Percentiles rank a stretch among this genome's conserved stretches.
Evolutionary conservation across 257 asterid genomes (phyloP).

Genomic region (Osmanthus fragrans): DNA sequence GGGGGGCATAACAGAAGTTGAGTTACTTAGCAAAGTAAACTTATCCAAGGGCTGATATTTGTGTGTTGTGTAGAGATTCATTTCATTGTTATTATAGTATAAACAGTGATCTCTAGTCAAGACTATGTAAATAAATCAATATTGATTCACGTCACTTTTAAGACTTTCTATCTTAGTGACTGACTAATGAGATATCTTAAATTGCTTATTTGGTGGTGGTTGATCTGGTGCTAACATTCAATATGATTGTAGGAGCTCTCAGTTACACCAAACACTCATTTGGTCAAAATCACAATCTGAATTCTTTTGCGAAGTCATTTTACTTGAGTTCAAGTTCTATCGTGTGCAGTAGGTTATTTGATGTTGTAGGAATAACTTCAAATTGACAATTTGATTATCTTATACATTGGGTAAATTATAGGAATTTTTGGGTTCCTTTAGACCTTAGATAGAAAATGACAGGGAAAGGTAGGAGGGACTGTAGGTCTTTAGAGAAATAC

Average conservation of each 20-base stretch:
- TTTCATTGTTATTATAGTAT: not conserved
- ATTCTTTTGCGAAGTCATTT: constrained; percentile 6
- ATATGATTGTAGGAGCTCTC: not conserved
- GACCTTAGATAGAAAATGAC: not conserved
- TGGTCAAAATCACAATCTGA: not conserved
- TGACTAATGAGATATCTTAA: not conserved
- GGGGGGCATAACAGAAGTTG: too few relatives aligned
- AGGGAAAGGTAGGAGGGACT: not conserved
- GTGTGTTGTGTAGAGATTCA: not conserved
- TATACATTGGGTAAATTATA: constrained; percentile 2
- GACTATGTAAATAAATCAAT: not conserved
- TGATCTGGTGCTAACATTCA: not conserved
- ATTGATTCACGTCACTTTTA: constrained; percentile 4
- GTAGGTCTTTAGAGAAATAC: not conserved
- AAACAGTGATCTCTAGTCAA: not conserved
- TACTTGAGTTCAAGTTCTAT: constrained; percentile 1
- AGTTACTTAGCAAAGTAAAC: constrained; percentile 17
- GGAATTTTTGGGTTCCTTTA: not conserved
- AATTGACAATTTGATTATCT: not conserved
- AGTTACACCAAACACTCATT: not conserved
- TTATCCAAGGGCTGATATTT: not conserved
- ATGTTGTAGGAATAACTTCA: not conserved
- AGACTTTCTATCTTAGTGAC: not conserved
- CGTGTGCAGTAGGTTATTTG: not conserved
- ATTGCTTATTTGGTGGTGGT: not conserved